phyloP scores from a whole-genome alignment of 805 yeast species.

The Metschnikowia koreensis region DNA sequence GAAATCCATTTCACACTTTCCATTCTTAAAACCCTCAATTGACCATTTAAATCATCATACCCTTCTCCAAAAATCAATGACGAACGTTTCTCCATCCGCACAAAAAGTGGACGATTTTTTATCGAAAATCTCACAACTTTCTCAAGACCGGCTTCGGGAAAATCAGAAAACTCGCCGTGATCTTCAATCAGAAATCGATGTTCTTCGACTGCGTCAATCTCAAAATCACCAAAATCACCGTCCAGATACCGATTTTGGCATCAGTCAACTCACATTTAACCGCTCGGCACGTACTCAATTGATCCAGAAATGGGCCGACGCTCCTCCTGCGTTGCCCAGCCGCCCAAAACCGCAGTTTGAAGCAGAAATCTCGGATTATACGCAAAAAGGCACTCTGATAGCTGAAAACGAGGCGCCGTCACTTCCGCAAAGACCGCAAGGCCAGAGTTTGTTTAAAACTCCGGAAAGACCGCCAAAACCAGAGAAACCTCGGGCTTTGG shows the following conservation, averaged over 20 bases:
- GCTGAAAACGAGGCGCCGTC: not conserved
- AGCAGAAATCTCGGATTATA: not conserved
- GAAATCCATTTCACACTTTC: no score
- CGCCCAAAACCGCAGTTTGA: not conserved
- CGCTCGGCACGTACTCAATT: slow-evolving; percentile 10
- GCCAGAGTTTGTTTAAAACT: not conserved
- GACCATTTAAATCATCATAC: not conserved
- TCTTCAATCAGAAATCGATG: slow-evolving; percentile 21
- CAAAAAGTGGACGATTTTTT: slow-evolving; percentile 40
- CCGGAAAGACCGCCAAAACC: slow-evolving; percentile 2
- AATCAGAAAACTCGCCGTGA: slow-evolving; percentile 36
- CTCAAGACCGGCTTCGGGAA: slow-evolving; percentile 34
- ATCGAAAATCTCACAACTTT: slow-evolving; percentile 32
- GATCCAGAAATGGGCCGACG: slow-evolving; percentile 10
- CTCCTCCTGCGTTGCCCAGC: slow-evolving; percentile 18
- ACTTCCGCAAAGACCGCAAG: slow-evolving; percentile 1
- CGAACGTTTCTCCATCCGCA: slow-evolving; percentile 27
- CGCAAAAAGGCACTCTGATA: not conserved
- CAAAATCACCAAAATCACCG: slow-evolving; percentile 1
- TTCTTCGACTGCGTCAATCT: slow-evolving; percentile 19
- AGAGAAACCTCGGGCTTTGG: not conserved
- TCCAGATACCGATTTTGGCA: slow-evolving; percentile 4
- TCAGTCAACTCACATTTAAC: slow-evolving; percentile 19
- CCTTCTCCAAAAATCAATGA: not conserved
- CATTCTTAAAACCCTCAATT: not conserved